Evolutionary conservation across 179 eudicot species (phyloP).

Genomic region (Heliamphora ciliata): DNA sequence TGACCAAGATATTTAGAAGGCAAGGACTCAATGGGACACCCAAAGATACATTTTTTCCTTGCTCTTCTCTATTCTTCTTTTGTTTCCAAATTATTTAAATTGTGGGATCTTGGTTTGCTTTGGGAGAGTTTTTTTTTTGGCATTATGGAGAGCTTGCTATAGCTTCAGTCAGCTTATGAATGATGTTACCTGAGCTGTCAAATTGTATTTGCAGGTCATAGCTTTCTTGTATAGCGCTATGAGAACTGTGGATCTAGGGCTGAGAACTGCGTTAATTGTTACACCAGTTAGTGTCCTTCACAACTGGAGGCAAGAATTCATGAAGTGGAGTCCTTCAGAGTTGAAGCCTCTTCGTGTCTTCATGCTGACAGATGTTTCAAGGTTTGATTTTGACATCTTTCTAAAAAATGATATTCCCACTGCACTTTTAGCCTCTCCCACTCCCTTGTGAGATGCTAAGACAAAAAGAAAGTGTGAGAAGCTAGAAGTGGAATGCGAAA

Average conservation of each 20-base stretch:
- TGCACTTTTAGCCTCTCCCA: too few species aligned
- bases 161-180: background rate
- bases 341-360: constrained; percentile 77
- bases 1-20: too few species aligned
- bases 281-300: constrained; percentile 94
- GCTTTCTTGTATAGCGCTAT: constrained; percentile 92
- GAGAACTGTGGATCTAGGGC: constrained; percentile 86
- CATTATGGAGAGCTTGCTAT: background rate
- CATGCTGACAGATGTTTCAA: constrained; percentile 86
- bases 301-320: constrained; percentile 93
- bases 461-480: too few species aligned
- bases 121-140: background rate
- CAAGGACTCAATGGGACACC: too few species aligned
- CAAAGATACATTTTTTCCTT: too few species aligned
- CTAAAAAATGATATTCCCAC: too few species aligned
- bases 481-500: too few species aligned
- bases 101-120: background rate
- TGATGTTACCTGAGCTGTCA: constrained; percentile 10
- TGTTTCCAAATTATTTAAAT: background rate
- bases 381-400: constrained; percentile 33
- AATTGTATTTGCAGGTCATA: constrained; percentile 60
- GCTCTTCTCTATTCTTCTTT: background rate
- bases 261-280: constrained; percentile 79
- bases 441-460: too few species aligned
- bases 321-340: constrained; percentile 82